Conservation (phyloP, 2,329 filamentous ascomycete genomes). For the Paraconiothyrium brasiliense region DNA sequence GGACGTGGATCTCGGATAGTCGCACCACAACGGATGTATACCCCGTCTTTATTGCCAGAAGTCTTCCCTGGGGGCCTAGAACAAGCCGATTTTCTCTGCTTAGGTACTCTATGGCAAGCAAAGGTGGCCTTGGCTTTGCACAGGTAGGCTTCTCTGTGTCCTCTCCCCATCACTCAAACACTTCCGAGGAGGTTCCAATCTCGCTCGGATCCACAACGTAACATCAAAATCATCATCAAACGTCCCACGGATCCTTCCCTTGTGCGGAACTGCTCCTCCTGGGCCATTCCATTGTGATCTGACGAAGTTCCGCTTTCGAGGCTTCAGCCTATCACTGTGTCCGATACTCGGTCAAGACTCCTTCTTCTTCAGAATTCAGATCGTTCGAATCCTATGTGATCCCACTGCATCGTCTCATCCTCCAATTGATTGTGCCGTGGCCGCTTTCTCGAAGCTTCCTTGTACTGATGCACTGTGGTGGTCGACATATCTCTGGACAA, state of each 20-base stretch:
- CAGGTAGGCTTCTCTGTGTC: background rate
- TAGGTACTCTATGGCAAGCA: slow-evolving; percentile 13
- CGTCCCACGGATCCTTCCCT: slow-evolving; percentile 8
- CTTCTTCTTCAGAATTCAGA: background rate
- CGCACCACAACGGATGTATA: background rate
- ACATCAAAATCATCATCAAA: slow-evolving; percentile 11
- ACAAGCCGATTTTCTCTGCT: background rate
- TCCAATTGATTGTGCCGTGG: background rate
- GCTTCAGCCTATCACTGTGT: background rate
- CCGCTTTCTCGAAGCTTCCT: background rate
- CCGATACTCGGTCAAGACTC: background rate
- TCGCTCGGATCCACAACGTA: slow-evolving; percentile 5
- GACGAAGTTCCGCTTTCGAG: background rate
- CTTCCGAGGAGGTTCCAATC: background rate
- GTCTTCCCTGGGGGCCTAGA: background rate
- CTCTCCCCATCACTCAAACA: background rate
- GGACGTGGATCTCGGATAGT: background rate
- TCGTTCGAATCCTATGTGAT: background rate
- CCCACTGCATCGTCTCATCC: background rate
- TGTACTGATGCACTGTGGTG: background rate
- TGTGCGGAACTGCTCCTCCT: background rate
- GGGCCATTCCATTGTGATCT: background rate
- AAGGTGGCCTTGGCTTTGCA: background rate
- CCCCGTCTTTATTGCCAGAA: background rate
- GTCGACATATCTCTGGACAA: background rate